Percentiles rank a stretch among this genome's conserved stretches.
Evolutionary conservation across 306 rosid species (phyloP).

Genomic region (Cicer cuneatum): DNA sequence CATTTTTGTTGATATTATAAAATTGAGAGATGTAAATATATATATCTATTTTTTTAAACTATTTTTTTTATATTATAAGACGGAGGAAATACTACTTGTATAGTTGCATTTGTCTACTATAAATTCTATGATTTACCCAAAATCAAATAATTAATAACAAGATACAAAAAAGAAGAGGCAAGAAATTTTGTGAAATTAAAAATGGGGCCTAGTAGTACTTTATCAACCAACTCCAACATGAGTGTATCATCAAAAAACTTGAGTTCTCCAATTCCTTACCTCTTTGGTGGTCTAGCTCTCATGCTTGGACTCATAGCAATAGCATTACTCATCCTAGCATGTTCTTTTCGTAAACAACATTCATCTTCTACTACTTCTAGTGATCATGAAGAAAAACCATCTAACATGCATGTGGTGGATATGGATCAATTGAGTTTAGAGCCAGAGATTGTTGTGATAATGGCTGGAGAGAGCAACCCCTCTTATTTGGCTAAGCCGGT

Average conservation of each 20-base stretch:
- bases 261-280: constrained; percentile 72
- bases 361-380: constrained; percentile 10
- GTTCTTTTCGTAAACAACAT: constrained; percentile 47
- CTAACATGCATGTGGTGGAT: constrained; percentile 30
- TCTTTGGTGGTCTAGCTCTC: constrained; percentile 67
- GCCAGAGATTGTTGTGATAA: constrained; percentile 68
- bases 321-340: constrained; percentile 61
- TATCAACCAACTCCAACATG: constrained; percentile 38
- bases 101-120: constrained; percentile 28
- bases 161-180: background rate
- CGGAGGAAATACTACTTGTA: background rate
- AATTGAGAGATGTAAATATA: no score
- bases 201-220: constrained; percentile 44
- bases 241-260: constrained; percentile 39
- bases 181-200: background rate
- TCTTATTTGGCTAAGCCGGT: constrained; percentile 73
- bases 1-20: no score
- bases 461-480: constrained; percentile 82
- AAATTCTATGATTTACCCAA: constrained; percentile 25
- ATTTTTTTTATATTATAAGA: no score
- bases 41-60: no score
- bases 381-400: constrained; percentile 41
- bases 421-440: constrained; percentile 37
- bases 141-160: background rate
- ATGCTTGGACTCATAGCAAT: constrained; percentile 58